Percentiles rank a stretch among this genome's conserved stretches.
Conservation (phyloP, 2,329 filamentous ascomycete genomes). For the Ophiognomonia clavigignenti-juglandacearum region DNA sequence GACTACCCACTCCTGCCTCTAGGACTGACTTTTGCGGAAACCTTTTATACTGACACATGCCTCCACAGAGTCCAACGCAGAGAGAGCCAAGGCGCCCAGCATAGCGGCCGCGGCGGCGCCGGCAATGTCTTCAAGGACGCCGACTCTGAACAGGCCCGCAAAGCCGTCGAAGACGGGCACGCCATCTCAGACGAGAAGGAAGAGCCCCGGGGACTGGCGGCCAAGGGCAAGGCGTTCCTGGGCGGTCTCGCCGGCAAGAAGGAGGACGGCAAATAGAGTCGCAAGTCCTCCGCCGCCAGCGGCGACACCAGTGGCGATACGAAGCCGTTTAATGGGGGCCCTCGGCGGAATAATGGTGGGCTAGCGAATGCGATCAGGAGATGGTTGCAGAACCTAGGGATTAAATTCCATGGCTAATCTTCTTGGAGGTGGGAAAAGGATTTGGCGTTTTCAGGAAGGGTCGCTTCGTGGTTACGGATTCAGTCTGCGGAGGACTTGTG, state of each 20-base stretch:
- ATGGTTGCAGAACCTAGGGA: neutral
- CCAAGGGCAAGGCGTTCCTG: slow-evolving; percentile 45
- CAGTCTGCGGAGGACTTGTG: neutral
- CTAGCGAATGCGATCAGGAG: neutral
- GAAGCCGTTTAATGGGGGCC: neutral
- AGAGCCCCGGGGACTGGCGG: slow-evolving; percentile 27
- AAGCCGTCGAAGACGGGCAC: slow-evolving; percentile 20
- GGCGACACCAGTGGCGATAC: no score
- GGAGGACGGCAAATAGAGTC: slow-evolving; percentile 18
- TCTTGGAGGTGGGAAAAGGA: neutral
- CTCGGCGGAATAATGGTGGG: neutral
- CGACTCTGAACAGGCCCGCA: slow-evolving; percentile 28
- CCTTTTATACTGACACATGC: no score
- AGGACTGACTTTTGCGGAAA: neutral
- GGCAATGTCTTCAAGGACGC: slow-evolving; percentile 61
- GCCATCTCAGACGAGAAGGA: slow-evolving; percentile 28
- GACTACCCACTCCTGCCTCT: neutral
- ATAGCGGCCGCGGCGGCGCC: slow-evolving; percentile 70
- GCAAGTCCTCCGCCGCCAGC: neutral
- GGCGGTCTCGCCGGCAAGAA: slow-evolving; percentile 37
- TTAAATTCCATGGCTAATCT: neutral
- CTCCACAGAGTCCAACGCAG: slow-evolving; percentile 51
- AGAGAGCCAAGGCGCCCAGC: slow-evolving; percentile 52
- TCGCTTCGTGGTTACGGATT: neutral
- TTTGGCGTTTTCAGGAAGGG: neutral